Base-by-base conservation (phyloP, 2,329 filamentous ascomycete genomes). In the Fusarium torulosum region DNA sequence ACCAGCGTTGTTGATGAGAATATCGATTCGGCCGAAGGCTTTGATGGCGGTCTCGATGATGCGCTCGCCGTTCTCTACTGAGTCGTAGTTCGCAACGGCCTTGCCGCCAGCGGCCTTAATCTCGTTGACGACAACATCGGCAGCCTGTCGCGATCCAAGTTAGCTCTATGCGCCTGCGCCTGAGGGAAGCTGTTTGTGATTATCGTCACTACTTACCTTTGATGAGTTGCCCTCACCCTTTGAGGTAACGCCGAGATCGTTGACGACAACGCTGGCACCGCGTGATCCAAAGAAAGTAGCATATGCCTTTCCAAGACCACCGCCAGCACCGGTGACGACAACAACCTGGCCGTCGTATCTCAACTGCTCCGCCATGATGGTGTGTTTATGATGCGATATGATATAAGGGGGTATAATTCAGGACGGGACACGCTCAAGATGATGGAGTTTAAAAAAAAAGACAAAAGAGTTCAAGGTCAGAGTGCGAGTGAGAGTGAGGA, bases 1-100 rank as follows among this genome's bases (percentile, higher is more conserved):
- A 76, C 96, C 95, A 64, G 96, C 96, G 78, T 98, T 99, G 87
- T 99, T 99, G 82, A 99, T 91, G 74, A 99, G 90, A 69, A 99
- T 84, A 79, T 99, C 95, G 80, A 99, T 88, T 75, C 95, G 92
- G 72, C 95, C 92, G 77, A 90, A 96, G 56, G 84, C 84, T 79
- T 92, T 84, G 78, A 96, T 91, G 74, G 92, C 92, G 23, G 92
- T 94, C 71, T 95, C 90, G 82, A 99, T 96, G 79, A 99, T 98
- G 81, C 88, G 91, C 63, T 98, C 95, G 75, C 96, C 96, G 75
- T 95, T 86, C 83, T 96, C 93, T 81, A 97, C 95, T 79, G 88
- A 90, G 84, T 99, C 92, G 86, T 98, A 98, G 87, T 97, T 98
- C 80, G 95, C 94, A 49, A 97, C 94, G 62, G 96, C 96, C 81